phyloP scores from a whole-genome alignment of 164 flowering plant species.

The Magnolia officinalis region DNA sequence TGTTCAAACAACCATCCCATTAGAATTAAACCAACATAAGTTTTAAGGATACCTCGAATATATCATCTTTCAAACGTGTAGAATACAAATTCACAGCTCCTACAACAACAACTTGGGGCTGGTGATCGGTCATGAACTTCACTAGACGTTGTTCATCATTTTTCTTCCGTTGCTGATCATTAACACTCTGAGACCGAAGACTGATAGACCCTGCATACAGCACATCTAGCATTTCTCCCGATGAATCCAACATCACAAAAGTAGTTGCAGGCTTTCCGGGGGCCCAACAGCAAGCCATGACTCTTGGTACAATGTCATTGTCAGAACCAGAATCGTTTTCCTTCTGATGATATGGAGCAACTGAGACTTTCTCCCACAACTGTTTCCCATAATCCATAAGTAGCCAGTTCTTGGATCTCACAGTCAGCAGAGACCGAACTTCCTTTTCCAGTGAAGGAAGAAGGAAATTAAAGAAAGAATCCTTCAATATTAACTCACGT shows the following conservation, averaged over 20 bases:
- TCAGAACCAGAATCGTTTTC: conserved; percentile 59
- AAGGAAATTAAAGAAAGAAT: conserved; percentile 60
- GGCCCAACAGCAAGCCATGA: conserved; percentile 98
- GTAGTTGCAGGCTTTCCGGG: conserved; percentile 93
- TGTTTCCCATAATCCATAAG: conserved; percentile 74
- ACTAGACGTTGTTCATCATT: conserved; percentile 77
- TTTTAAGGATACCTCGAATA: conserved; percentile 64
- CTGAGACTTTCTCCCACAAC: conserved; percentile 82
- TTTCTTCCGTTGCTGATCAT: conserved; percentile 84
- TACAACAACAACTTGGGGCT: conserved; percentile 86
- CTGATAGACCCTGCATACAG: conserved; percentile 72
- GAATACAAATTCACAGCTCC: conserved; percentile 88
- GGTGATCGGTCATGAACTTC: conserved; percentile 89
- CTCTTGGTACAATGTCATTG: conserved; percentile 79
- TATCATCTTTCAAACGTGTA: conserved; percentile 75
- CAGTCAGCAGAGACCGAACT: conserved; percentile 64
- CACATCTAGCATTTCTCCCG: conserved; percentile 87
- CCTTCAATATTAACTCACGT: conserved; percentile 68
- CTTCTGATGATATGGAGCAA: conserved; percentile 79
- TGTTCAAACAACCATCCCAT: too few relatives aligned
- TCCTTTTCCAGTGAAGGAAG: conserved; percentile 93
- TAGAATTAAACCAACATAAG: not conserved
- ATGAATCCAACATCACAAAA: conserved; percentile 92
- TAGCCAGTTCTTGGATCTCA: conserved; percentile 74
- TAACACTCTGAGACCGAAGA: conserved; percentile 64